Percentiles rank a stretch among this genome's conserved stretches.
phyloP scores from a whole-genome alignment of 345 rosid species.

The Draba incana region DNA sequence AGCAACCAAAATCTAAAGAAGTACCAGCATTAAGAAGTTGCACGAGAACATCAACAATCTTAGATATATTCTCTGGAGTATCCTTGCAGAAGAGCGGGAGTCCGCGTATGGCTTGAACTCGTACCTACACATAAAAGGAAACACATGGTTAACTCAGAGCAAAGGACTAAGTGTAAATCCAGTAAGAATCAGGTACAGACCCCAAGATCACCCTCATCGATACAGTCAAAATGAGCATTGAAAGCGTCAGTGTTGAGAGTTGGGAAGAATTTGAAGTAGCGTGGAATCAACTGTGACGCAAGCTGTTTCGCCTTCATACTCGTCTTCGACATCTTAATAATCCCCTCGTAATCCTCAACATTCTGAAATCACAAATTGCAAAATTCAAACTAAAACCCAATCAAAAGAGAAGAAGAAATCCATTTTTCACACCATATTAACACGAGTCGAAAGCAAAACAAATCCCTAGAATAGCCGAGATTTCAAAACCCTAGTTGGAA shows the following conservation, averaged over 20 bases:
- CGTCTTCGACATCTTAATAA: constrained; percentile 71
- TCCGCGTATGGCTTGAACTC: constrained; percentile 97
- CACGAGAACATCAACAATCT: constrained; percentile 85
- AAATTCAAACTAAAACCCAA: neutral
- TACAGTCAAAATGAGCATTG: constrained; percentile 78
- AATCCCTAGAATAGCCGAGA: constrained; percentile 6
- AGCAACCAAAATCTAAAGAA: constrained; percentile 27
- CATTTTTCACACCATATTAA: neutral
- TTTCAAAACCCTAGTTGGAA: constrained; percentile 38
- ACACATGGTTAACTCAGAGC: constrained; percentile 20
- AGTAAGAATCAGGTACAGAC: constrained; percentile 48
- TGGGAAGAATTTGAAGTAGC: constrained; percentile 98
- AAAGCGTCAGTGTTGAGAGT: constrained; percentile 67
- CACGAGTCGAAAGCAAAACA: neutral
- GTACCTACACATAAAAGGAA: constrained; percentile 58
- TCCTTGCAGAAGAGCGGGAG: constrained; percentile 97
- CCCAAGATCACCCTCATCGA: constrained; percentile 94
- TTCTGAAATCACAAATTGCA: constrained; percentile 46
- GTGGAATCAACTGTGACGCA: constrained; percentile 97
- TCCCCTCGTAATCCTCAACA: constrained; percentile 87
- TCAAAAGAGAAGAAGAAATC: neutral
- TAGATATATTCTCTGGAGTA: constrained; percentile 69
- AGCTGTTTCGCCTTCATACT: constrained; percentile 88
- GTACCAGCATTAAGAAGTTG: constrained; percentile 82
- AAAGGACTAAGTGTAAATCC: neutral